These are phyloP conservation scores for Lavandula angustifolia DNA, from an alignment of 257 asterid species.

Conservation along the genomic window DNA sequence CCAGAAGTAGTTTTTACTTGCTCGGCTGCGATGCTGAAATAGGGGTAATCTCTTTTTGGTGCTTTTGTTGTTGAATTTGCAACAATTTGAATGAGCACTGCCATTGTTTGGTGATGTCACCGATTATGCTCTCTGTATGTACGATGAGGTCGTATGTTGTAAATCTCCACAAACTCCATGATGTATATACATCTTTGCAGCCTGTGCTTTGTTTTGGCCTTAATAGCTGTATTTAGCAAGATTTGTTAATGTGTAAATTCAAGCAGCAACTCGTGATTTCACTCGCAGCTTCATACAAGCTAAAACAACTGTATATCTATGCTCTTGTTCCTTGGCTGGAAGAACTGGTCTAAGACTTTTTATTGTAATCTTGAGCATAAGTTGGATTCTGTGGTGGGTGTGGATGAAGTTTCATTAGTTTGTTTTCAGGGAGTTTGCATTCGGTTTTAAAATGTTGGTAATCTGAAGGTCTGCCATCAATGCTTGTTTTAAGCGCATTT, in stretches of 20 bases:
- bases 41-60: constrained; percentile 45
- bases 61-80: constrained; percentile 42
- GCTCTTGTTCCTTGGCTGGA: not conserved
- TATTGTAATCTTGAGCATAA: not conserved
- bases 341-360: too few species aligned
- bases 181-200: constrained; percentile 47
- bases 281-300: constrained; percentile 5
- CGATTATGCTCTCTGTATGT: constrained; percentile 53
- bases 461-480: too few species aligned
- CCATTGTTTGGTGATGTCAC: constrained; percentile 52
- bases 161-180: constrained; percentile 57
- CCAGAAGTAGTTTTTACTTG: constrained; percentile 40
- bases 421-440: too few species aligned
- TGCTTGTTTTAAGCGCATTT: too few species aligned
- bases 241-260: not conserved
- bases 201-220: constrained; percentile 34
- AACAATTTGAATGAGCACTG: constrained; percentile 42
- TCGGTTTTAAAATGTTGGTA: too few species aligned
- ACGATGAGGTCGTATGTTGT: constrained; percentile 61
- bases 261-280: not conserved
- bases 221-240: constrained; percentile 18
- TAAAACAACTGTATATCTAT: not conserved
- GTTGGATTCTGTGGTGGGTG: too few species aligned
- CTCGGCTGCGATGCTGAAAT: constrained; percentile 35
- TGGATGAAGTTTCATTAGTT: too few species aligned